These are phyloP conservation scores for Aspergillus haitiensis DNA, from an alignment of 495 filamentous ascomycete genomes.

Conservation along the genomic window DNA sequence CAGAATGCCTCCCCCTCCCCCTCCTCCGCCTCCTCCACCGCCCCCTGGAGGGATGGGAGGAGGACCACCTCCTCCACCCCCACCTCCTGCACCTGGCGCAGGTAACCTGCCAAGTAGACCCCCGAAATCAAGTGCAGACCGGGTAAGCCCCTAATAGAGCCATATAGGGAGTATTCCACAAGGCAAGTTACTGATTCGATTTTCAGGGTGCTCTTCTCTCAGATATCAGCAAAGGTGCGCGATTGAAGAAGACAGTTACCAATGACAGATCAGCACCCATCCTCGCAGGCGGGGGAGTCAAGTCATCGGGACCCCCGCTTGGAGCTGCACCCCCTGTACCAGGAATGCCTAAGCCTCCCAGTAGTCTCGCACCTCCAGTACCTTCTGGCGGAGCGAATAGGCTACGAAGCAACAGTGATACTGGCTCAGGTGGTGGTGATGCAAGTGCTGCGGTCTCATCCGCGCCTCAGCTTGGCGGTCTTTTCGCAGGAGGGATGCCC, in stretches of 20 bases:
- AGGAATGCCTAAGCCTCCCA: slow-evolving; percentile 59
- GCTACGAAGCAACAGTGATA: slow-evolving; percentile 81
- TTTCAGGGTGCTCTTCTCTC: slow-evolving; percentile 78
- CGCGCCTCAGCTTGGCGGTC: slow-evolving; percentile 79
- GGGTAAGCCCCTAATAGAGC: slow-evolving; percentile 48
- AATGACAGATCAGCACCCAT: slow-evolving; percentile 91
- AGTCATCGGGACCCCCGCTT: slow-evolving; percentile 57
- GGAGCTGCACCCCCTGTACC: slow-evolving; percentile 83
- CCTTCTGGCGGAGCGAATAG: slow-evolving; percentile 59
- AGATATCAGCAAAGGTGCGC: slow-evolving; percentile 82
- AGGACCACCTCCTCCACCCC: slow-evolving; percentile 69
- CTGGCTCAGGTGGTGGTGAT: slow-evolving; percentile 46
- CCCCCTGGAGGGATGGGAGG: slow-evolving; percentile 64
- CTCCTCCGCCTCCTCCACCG: slow-evolving; percentile 69
- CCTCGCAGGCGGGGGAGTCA: slow-evolving; percentile 57
- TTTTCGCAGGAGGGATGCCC: slow-evolving; percentile 94
- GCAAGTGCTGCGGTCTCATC: slow-evolving; percentile 46
- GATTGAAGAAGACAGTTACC: slow-evolving; percentile 82
- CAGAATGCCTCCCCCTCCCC: slow-evolving; percentile 62
- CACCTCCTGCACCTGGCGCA: slow-evolving; percentile 28
- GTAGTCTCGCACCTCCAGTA: slow-evolving; percentile 73
- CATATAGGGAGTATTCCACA: neutral
- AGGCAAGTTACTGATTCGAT: slow-evolving; percentile 33
- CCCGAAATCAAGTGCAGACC: slow-evolving; percentile 47
- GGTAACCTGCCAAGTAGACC: slow-evolving; percentile 50